These are phyloP conservation scores for Acidomyces sp. DNA, from an alignment of 495 filamentous ascomycete genomes.

Conservation along the genomic window DNA sequence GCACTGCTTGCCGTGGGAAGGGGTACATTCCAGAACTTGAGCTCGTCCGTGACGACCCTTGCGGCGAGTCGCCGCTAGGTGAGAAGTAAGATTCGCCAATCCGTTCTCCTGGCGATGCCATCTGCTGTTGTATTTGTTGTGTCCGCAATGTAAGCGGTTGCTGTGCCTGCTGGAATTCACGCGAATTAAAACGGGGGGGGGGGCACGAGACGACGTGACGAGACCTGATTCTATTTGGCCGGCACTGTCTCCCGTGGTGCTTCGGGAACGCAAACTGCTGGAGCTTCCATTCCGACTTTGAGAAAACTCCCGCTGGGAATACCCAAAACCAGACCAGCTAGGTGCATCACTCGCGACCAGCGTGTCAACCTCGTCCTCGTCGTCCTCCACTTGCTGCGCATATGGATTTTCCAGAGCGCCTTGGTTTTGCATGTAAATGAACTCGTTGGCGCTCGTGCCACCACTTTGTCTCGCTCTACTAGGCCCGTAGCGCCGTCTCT, in stretches of 20 bases:
- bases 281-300: conserved; percentile 70
- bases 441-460: conserved; percentile 58
- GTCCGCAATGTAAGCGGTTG: conserved; percentile 60
- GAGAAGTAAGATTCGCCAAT: conserved; percentile 76
- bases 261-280: conserved; percentile 65
- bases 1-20: conserved; percentile 62
- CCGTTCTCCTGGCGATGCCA: conserved; percentile 36
- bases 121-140: conserved; percentile 32
- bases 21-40: conserved; percentile 39
- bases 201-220: conserved; percentile 33
- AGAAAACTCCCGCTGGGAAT: conserved; percentile 16
- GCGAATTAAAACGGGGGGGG: conserved; percentile 21
- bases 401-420: conserved; percentile 64
- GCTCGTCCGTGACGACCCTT: conserved; percentile 9
- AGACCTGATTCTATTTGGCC: conserved; percentile 8
- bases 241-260: conserved; percentile 61
- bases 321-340: background rate
- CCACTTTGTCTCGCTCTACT: conserved; percentile 34
- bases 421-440: conserved; percentile 63
- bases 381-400: conserved; percentile 49
- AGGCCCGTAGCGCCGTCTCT: conserved; percentile 21
- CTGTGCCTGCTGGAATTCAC: too few species aligned
- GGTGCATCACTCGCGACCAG: conserved; percentile 1
- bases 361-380: conserved; percentile 48
- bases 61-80: conserved; percentile 66